These are phyloP conservation scores for Nadsonia commutata DNA, from an alignment of 1,139 yeast species.

Conservation along the genomic window DNA sequence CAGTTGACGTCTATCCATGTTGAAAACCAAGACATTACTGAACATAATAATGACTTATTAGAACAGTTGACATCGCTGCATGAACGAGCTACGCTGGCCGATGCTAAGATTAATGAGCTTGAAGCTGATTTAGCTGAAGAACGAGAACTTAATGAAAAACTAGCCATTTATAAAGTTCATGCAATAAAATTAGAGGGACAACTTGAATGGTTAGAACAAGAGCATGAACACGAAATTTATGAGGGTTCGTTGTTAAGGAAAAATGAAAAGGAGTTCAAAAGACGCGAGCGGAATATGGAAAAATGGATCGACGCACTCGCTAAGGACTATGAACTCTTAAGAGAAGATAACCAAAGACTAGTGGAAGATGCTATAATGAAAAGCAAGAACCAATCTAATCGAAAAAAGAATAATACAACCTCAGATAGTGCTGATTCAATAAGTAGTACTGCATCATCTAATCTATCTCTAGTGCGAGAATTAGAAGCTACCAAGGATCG, in stretches of 20 bases:
- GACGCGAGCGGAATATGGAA: neutral
- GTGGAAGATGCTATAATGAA: neutral
- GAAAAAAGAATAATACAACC: neutral
- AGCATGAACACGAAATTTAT: neutral
- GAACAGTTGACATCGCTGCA: neutral
- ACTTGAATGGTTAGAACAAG: neutral
- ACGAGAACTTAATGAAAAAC: neutral
- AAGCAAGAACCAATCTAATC: neutral
- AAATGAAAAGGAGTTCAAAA: neutral
- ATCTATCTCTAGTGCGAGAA: neutral
- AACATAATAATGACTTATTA: neutral
- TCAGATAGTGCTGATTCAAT: too few species aligned
- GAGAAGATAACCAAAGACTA: neutral
- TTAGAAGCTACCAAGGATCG: neutral
- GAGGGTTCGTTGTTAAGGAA: neutral
- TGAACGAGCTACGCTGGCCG: neutral
- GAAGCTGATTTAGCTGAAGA: neutral
- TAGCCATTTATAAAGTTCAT: neutral
- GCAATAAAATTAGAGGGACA: neutral
- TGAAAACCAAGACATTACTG: neutral
- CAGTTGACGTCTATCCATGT: neutral
- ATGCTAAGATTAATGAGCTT: neutral
- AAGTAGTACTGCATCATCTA: neutral
- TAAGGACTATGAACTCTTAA: neutral
- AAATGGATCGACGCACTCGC: neutral